Percentiles rank a stretch among this genome's conserved stretches.
These are phyloP conservation scores for Botrytis porri DNA, from an alignment of 2,329 filamentous ascomycete species.

Conservation along the genomic window DNA sequence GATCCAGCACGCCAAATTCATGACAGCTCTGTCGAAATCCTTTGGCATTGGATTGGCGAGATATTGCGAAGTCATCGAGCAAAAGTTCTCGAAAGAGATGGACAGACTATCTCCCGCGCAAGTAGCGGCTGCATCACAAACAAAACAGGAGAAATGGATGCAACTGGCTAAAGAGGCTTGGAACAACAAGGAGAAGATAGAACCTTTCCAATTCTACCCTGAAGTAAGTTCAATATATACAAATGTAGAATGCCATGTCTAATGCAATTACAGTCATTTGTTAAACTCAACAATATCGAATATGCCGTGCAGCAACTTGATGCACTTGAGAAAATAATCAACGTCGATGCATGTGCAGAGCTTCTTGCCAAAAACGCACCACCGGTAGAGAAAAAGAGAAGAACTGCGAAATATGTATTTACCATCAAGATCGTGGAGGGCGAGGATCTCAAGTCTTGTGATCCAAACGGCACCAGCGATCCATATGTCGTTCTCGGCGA, in stretches of 20 bases:
- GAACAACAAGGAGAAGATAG: slow-evolving; percentile 86
- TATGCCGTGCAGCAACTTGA: slow-evolving; percentile 91
- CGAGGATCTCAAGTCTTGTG: slow-evolving; percentile 96
- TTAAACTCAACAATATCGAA: slow-evolving; percentile 97
- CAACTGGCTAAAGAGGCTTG: slow-evolving; percentile 92
- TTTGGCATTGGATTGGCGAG: slow-evolving; percentile 78
- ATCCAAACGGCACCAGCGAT: slow-evolving; percentile 89
- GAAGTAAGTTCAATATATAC: slow-evolving; percentile 58
- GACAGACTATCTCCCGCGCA: slow-evolving; percentile 87
- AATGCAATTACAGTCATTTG: slow-evolving; percentile 67
- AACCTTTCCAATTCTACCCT: slow-evolving; percentile 94
- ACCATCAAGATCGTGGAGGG: slow-evolving; percentile 98
- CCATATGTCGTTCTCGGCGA: slow-evolving; percentile 96
- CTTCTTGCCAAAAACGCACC: slow-evolving; percentile 74
- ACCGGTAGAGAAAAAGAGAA: slow-evolving; percentile 60
- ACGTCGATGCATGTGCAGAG: slow-evolving; percentile 85
- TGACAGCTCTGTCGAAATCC: slow-evolving; percentile 85
- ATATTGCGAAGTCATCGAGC: slow-evolving; percentile 90
- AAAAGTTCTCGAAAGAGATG: slow-evolving; percentile 86
- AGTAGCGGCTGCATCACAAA: slow-evolving; percentile 71
- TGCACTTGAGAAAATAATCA: slow-evolving; percentile 82
- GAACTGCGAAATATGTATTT: slow-evolving; percentile 88
- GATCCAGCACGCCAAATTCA: slow-evolving; percentile 91
- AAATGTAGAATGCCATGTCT: slow-evolving; percentile 28
- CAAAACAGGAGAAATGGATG: slow-evolving; percentile 88